Conservation (phyloP, 169 alveolate genomes). For the Cytauxzoon felis region DNA sequence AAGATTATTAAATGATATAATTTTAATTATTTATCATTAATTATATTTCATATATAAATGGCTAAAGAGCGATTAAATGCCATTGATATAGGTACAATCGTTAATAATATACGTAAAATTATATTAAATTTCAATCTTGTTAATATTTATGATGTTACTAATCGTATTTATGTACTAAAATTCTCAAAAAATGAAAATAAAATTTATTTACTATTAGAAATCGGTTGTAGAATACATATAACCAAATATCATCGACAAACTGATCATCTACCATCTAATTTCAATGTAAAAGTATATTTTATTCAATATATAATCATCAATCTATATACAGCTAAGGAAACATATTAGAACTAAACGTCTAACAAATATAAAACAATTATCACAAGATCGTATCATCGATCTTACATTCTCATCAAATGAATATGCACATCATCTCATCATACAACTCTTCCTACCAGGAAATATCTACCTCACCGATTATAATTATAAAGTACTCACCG, state of each 20-base stretch:
- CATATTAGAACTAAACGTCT: constrained; percentile 68
- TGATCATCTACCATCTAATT: constrained; percentile 72
- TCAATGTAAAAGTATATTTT: constrained; percentile 65
- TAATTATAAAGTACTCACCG: constrained; percentile 79
- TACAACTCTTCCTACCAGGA: constrained; percentile 90
- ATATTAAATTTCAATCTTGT: constrained; percentile 62
- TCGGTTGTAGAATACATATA: constrained; percentile 70
- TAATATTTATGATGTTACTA: constrained; percentile 72
- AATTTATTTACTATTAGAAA: constrained; percentile 65
- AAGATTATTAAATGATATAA: no score
- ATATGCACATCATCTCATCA: constrained; percentile 82
- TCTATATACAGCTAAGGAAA: constrained; percentile 56
- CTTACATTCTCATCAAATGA: constrained; percentile 89
- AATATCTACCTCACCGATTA: constrained; percentile 88
- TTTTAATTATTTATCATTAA: no score
- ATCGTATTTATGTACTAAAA: constrained; percentile 66
- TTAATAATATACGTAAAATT: constrained; percentile 49
- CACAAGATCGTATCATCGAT: constrained; percentile 89
- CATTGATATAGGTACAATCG: constrained; percentile 68
- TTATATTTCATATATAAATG: constrained; percentile 19
- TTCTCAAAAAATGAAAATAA: constrained; percentile 71
- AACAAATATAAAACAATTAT: constrained; percentile 75
- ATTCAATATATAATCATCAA: background rate
- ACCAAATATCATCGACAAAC: constrained; percentile 69
- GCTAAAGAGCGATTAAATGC: constrained; percentile 74